These are phyloP conservation scores for Penicillium sp. DNA, from an alignment of 2,329 filamentous ascomycete species.

Conservation along the genomic window DNA sequence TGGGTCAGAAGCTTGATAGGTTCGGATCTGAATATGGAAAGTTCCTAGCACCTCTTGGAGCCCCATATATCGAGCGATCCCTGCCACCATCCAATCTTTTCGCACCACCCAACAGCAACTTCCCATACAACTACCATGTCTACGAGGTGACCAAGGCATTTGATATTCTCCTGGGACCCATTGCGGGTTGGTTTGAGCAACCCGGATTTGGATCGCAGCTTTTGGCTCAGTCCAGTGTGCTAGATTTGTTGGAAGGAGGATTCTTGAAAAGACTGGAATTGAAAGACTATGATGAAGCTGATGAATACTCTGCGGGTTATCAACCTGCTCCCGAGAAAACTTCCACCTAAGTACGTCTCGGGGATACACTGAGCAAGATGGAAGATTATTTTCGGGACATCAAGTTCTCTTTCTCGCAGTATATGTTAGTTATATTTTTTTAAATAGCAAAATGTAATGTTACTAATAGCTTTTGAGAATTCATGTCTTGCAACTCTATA, in stretches of 20 bases:
- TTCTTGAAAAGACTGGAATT: constrained; percentile 30
- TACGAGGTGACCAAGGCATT: constrained; percentile 48
- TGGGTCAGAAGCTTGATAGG: constrained; percentile 49
- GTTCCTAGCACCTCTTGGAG: constrained; percentile 46
- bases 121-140: constrained; percentile 53
- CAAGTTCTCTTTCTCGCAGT: not conserved
- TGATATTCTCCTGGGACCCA: constrained; percentile 46
- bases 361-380: not conserved
- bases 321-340: constrained; percentile 15
- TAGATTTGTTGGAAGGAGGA: constrained; percentile 34
- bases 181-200: constrained; percentile 54
- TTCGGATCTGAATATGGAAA: constrained; percentile 50
- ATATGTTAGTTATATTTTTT: not conserved
- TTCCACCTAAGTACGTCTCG: not conserved
- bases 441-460: not conserved
- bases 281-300: constrained; percentile 24
- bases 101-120: constrained; percentile 37
- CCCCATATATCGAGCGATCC: constrained; percentile 50
- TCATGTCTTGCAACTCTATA: not conserved
- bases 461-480: not conserved
- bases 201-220: constrained; percentile 49
- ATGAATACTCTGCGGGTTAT: constrained; percentile 24
- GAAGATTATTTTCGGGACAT: not conserved
- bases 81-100: constrained; percentile 49
- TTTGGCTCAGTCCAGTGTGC: constrained; percentile 29